Conservation (phyloP, 1,139 yeast species). For the Sugiyamaella xylanicola region DNA sequence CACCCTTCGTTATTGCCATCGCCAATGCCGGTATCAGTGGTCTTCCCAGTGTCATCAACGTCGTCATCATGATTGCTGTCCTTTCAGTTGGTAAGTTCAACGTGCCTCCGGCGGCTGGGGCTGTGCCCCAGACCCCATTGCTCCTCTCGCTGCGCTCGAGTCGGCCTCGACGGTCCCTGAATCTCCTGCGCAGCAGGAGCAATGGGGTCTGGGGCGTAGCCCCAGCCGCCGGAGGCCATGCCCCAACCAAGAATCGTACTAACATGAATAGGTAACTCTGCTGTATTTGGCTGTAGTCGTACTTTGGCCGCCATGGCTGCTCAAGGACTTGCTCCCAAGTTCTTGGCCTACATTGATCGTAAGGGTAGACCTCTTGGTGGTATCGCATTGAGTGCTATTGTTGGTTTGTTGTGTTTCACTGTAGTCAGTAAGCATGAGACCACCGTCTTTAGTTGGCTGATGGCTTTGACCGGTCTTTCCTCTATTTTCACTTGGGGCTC, state of each 20-base stretch:
- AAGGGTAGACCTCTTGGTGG: slow-evolving; percentile 75
- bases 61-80: slow-evolving; percentile 69
- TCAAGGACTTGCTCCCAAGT: slow-evolving; percentile 76
- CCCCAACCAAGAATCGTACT: too few species aligned
- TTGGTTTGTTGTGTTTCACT: slow-evolving; percentile 72
- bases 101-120: too few species aligned
- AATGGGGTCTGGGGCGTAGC: too few species aligned
- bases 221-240: too few species aligned
- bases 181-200: too few species aligned
- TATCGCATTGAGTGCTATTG: slow-evolving; percentile 54
- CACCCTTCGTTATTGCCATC: slow-evolving; percentile 76
- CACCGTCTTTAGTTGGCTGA: slow-evolving; percentile 74
- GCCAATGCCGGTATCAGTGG: slow-evolving; percentile 58
- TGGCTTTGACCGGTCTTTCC: slow-evolving; percentile 81
- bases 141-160: too few species aligned
- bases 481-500: slow-evolving; percentile 85
- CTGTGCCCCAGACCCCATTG: too few species aligned
- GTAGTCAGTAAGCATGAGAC: slow-evolving; percentile 66
- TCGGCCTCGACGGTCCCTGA: too few species aligned
- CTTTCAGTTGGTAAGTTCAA: slow-evolving; percentile 73
- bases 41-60: slow-evolving; percentile 71
- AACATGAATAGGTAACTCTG: too few species aligned
- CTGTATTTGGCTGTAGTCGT: slow-evolving; percentile 78
- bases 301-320: slow-evolving; percentile 80
- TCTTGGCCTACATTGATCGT: slow-evolving; percentile 72